phyloP scores from a whole-genome alignment of 495 filamentous ascomycete genomes.

The Penicillium nucicola region DNA sequence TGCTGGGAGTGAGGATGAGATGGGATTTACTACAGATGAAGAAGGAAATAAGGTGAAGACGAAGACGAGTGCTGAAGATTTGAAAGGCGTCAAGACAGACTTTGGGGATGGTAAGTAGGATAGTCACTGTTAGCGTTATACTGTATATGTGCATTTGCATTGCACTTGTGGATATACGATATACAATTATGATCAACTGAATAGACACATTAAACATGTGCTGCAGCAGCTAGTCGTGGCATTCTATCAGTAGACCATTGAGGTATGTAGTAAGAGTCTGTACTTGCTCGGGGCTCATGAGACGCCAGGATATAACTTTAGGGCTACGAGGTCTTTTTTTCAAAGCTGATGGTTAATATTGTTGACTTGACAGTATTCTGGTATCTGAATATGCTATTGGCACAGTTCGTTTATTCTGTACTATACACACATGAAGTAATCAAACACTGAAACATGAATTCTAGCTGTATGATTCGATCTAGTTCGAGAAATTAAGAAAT shows the following conservation, averaged over 20 bases:
- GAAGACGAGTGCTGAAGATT: slow-evolving; percentile 4
- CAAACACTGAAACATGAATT: not conserved
- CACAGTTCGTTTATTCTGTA: not conserved
- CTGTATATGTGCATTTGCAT: not conserved
- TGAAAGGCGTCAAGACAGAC: slow-evolving; percentile 32
- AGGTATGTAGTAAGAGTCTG: too few relatives aligned
- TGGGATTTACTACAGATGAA: slow-evolving; percentile 11
- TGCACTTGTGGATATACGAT: not conserved
- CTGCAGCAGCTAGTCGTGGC: too few relatives aligned
- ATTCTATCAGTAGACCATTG: too few relatives aligned
- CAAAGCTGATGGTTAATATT: not conserved
- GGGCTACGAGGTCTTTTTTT: too few relatives aligned
- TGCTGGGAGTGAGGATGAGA: slow-evolving; percentile 57
- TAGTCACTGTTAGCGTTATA: not conserved
- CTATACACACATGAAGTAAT: slow-evolving; percentile 1
- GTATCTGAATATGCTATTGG: not conserved
- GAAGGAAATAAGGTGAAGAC: slow-evolving; percentile 10
- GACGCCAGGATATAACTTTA: too few relatives aligned
- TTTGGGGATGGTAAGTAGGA: slow-evolving; percentile 5
- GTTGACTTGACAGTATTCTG: not conserved
- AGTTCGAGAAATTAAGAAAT: not conserved
- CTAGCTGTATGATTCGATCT: not conserved
- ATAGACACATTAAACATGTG: too few relatives aligned
- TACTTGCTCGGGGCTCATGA: too few relatives aligned
- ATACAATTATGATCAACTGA: too few relatives aligned